phyloP scores from a whole-genome alignment of 441 rosid genomes.

The Omphalea diandra region DNA sequence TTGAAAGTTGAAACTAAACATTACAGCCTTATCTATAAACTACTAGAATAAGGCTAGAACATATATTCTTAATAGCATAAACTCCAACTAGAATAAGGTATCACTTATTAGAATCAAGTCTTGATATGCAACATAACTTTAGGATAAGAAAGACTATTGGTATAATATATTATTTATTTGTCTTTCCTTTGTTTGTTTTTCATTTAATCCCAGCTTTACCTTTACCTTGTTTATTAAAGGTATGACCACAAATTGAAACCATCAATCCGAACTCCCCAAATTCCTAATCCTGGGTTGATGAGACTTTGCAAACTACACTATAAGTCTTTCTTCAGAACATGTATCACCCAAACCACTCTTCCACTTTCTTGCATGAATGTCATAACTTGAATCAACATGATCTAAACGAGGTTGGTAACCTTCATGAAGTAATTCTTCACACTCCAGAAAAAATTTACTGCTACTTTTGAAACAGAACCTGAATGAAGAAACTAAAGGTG shows the following conservation, averaged over 20 bases:
- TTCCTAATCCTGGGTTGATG: neutral
- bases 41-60: too few relatives aligned
- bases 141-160: neutral
- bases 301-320: too few relatives aligned
- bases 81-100: too few relatives aligned
- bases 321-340: neutral
- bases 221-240: neutral
- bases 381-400: neutral
- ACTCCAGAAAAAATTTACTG: neutral
- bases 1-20: too few relatives aligned
- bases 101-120: too few relatives aligned
- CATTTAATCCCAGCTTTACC: neutral
- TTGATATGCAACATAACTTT: neutral
- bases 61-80: too few relatives aligned
- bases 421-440: slow-evolving; percentile 3
- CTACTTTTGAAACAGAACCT: neutral
- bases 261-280: neutral
- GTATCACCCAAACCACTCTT: neutral
- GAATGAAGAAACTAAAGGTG: neutral
- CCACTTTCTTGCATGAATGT: neutral
- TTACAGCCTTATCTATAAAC: too few relatives aligned
- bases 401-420: neutral
- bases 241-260: neutral
- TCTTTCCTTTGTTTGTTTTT: neutral
- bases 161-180: neutral